Percentiles rank a stretch among this genome's conserved stretches.
These are phyloP conservation scores for Fusarium sp. DNA, from an alignment of 2,329 filamentous ascomycete species.

Conservation along the genomic window DNA sequence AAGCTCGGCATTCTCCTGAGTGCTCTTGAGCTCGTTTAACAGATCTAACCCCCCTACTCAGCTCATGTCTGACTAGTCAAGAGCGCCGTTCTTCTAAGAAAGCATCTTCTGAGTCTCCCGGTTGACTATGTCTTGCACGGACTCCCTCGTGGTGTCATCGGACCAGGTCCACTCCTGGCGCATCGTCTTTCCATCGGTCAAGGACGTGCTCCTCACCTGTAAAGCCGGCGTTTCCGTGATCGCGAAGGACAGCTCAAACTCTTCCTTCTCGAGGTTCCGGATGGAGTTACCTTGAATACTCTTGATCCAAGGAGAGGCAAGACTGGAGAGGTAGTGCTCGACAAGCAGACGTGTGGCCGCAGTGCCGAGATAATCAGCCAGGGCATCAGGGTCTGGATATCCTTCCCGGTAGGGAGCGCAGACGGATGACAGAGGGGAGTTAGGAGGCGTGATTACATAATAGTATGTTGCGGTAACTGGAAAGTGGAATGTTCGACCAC, in stretches of 20 bases:
- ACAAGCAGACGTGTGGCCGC: slow-evolving; percentile 58
- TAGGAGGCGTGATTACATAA: slow-evolving; percentile 56
- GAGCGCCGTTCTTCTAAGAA: slow-evolving; percentile 29
- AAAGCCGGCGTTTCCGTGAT: slow-evolving; percentile 44
- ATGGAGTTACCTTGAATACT: slow-evolving; percentile 52
- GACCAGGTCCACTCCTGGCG: slow-evolving; percentile 52
- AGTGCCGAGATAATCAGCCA: slow-evolving; percentile 61
- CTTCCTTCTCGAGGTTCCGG: slow-evolving; percentile 46
- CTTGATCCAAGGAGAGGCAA: slow-evolving; percentile 48
- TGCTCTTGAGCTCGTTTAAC: neutral
- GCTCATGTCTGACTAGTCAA: neutral
- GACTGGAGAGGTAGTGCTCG: slow-evolving; percentile 50
- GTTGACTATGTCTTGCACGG: slow-evolving; percentile 42
- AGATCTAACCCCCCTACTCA: too few species aligned
- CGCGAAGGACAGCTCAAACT: slow-evolving; percentile 51
- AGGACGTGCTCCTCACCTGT: slow-evolving; percentile 39
- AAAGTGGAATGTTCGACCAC: slow-evolving; percentile 59
- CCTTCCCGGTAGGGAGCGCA: slow-evolving; percentile 60
- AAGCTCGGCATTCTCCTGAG: neutral
- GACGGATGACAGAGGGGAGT: slow-evolving; percentile 52
- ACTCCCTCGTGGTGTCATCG: slow-evolving; percentile 26
- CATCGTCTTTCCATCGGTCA: slow-evolving; percentile 25
- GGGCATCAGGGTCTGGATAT: slow-evolving; percentile 60
- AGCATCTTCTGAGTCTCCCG: slow-evolving; percentile 28
- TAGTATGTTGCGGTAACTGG: slow-evolving; percentile 62